A percentile compares a stretch with the other conserved stretches of the same genome.
phyloP scores from a whole-genome alignment of 208 protist species.

The Leishmania arabica region DNA sequence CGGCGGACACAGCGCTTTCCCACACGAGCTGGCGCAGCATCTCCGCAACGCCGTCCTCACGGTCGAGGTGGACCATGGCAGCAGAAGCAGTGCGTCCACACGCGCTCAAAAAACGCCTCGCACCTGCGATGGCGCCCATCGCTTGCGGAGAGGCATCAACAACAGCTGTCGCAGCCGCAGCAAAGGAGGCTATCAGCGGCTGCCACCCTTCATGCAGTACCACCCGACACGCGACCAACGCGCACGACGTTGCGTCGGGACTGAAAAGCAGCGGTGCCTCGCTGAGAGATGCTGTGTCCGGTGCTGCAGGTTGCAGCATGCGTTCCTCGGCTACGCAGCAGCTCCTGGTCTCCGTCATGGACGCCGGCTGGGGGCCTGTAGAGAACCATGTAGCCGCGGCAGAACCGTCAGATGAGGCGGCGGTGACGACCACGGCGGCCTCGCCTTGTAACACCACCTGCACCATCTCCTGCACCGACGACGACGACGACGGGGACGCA shows the following conservation, averaged over 20 bases:
- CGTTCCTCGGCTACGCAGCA: neutral
- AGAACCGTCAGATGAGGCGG: neutral
- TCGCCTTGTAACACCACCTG: conserved; percentile 27
- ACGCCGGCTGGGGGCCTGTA: neutral
- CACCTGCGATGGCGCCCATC: neutral
- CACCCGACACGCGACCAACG: conserved; percentile 56
- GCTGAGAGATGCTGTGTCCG: neutral
- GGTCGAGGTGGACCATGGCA: conserved; percentile 56
- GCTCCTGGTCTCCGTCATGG: neutral
- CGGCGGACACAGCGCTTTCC: conserved; percentile 48
- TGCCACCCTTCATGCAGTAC: conserved; percentile 29
- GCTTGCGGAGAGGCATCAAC: neutral
- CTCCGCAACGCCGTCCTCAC: conserved; percentile 10
- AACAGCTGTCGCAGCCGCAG: neutral
- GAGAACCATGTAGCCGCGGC: neutral
- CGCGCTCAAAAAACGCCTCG: neutral
- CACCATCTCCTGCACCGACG: conserved; percentile 23
- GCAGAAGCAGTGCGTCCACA: conserved; percentile 27
- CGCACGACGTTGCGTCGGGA: conserved; percentile 62
- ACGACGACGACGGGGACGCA: neutral
- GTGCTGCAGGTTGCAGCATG: neutral
- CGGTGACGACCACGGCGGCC: conserved; percentile 12
- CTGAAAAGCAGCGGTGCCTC: conserved; percentile 42
- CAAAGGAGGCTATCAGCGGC: neutral
- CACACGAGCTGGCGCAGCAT: conserved; percentile 43